These are phyloP conservation scores for Bombardia bombarda DNA, from an alignment of 495 filamentous ascomycete species.

Conservation along the genomic window DNA sequence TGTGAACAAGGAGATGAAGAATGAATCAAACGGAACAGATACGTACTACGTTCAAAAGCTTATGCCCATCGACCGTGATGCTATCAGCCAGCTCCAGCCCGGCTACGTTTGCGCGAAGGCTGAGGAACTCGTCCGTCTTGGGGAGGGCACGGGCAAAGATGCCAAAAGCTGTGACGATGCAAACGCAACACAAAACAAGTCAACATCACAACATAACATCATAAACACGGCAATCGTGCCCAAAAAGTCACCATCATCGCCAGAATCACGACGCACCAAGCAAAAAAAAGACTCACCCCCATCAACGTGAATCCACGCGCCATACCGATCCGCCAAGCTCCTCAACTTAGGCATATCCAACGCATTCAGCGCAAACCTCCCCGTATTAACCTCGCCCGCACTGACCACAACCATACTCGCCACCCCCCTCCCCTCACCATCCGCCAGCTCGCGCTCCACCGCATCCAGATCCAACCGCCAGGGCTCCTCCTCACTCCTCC, in stretches of 20 bases:
- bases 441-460: slow-evolving; percentile 41
- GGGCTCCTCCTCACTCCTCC: slow-evolving; percentile 39
- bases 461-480: slow-evolving; percentile 60
- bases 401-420: slow-evolving; percentile 72
- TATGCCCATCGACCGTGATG: slow-evolving; percentile 80
- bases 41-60: slow-evolving; percentile 78
- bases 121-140: slow-evolving; percentile 48
- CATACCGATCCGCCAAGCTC: slow-evolving; percentile 61
- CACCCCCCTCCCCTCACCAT: slow-evolving; percentile 41
- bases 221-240: not conserved
- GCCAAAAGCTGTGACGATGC: slow-evolving; percentile 58
- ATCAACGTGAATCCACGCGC: slow-evolving; percentile 86
- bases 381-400: slow-evolving; percentile 87
- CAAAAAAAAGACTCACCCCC: slow-evolving; percentile 42
- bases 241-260: too few species aligned
- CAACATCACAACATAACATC: not conserved
- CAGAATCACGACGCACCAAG: too few species aligned
- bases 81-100: slow-evolving; percentile 84
- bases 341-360: slow-evolving; percentile 57
- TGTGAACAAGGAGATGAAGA: not conserved
- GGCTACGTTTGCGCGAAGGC: slow-evolving; percentile 44
- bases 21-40: not conserved
- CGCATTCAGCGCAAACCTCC: slow-evolving; percentile 62
- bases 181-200: slow-evolving; percentile 1
- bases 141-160: slow-evolving; percentile 66